Evolutionary conservation across 495 filamentous ascomycete genomes (phyloP).

Genomic region (Rhizodiscina lignyota): DNA sequence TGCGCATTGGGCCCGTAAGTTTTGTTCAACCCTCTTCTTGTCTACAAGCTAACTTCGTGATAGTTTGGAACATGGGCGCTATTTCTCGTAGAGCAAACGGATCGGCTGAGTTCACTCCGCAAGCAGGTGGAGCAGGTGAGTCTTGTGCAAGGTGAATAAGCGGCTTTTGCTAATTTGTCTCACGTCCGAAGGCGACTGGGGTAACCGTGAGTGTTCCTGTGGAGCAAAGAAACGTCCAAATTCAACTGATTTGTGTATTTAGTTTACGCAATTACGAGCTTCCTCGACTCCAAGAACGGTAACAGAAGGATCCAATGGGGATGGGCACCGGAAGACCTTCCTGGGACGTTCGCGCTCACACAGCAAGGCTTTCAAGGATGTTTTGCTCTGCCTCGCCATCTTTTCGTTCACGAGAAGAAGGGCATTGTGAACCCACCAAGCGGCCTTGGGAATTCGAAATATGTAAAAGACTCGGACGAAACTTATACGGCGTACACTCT

Average conservation of each 20-base stretch:
- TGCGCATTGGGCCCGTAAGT: slow-evolving; percentile 21
- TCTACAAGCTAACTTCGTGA: no score
- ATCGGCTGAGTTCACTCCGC: slow-evolving; percentile 18
- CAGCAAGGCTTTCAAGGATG: slow-evolving; percentile 29
- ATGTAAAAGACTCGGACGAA: slow-evolving; percentile 14
- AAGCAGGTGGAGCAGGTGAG: slow-evolving; percentile 22
- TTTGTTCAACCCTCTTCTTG: no score
- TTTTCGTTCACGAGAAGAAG: slow-evolving; percentile 23
- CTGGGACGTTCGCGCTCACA: slow-evolving; percentile 16
- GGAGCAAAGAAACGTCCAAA: no score
- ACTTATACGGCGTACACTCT: slow-evolving; percentile 24
- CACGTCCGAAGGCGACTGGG: slow-evolving; percentile 29
- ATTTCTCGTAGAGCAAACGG: slow-evolving; percentile 21
- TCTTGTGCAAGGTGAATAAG: no score
- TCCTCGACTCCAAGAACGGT: slow-evolving; percentile 25
- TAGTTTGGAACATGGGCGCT: slow-evolving; percentile 27
- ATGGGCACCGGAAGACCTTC: slow-evolving; percentile 25
- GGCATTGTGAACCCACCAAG: slow-evolving; percentile 16
- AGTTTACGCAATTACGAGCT: slow-evolving; percentile 27
- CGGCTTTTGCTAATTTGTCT: no score
- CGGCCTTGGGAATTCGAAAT: slow-evolving; percentile 13
- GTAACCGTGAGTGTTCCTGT: no score
- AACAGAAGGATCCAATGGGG: slow-evolving; percentile 26
- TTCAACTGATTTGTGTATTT: no score
- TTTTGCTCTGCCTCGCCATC: slow-evolving; percentile 23